Percentiles rank a stretch among this genome's conserved stretches.
phyloP scores from a whole-genome alignment of 2,329 filamentous ascomycete genomes.

The Colletotrichum cereale region DNA sequence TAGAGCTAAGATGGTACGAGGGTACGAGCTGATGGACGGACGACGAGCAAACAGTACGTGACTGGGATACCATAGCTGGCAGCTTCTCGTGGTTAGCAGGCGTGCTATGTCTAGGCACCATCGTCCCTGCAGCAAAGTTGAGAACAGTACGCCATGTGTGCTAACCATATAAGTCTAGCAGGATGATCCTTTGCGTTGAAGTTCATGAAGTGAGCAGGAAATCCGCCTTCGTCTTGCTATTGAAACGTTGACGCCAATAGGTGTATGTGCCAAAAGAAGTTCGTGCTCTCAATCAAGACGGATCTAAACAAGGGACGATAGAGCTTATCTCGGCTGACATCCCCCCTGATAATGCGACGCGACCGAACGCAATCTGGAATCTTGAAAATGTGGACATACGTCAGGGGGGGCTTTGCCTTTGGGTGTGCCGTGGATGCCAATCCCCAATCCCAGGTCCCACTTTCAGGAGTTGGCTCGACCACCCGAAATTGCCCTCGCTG shows the following conservation, averaged over 20 bases:
- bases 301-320: not conserved
- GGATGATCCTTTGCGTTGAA: not conserved
- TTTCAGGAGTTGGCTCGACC: constrained; percentile 3
- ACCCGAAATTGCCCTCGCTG: constrained; percentile 10
- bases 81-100: not conserved
- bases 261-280: no score
- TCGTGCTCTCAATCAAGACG: not conserved
- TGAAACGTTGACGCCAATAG: no score
- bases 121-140: not conserved
- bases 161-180: not conserved
- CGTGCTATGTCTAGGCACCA: not conserved
- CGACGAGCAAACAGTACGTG: not conserved
- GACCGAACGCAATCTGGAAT: not conserved
- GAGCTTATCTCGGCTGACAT: not conserved
- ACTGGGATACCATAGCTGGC: not conserved
- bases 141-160: not conserved
- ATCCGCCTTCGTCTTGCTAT: no score
- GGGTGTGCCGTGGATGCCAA: constrained; percentile 1
- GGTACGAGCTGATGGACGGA: no score
- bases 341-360: not conserved
- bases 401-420: not conserved
- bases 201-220: not conserved
- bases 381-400: constrained; percentile 1
- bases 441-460: constrained; percentile 8
- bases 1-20: no score